Base-by-base conservation (phyloP, 2,329 filamentous ascomycete genomes). In the Cladosporium oxysporum region DNA sequence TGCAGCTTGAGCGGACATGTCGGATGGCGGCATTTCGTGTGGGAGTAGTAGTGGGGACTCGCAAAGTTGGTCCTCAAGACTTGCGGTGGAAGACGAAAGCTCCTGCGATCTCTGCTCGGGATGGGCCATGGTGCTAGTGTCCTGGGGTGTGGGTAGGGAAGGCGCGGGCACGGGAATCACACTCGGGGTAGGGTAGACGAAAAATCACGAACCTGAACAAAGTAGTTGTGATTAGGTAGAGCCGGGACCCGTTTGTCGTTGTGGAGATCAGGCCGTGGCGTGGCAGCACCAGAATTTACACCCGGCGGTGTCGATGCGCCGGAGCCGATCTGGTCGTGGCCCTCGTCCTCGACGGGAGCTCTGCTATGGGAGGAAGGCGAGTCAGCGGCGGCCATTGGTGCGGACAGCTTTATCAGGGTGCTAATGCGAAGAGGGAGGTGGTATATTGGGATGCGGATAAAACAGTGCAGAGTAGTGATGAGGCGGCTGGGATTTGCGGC, bases 201-300 rank as follows among this genome's bases (percentile, higher is more conserved):
- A 84, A 87, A 88, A 85, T 87, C 87, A 97, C 95, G 90, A 96
- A 99, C 95, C 94, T 99, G 95, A 84, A 90, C 91, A 87, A 98
- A 97, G 85, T 95, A 97, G 44, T 62, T 62, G 85, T 90, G 96
- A 80, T 89, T 87, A 86, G 95, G 90, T 11, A 98, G 96, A 78
- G 93, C 92, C 72, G 95, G 95, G 77, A 96, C 85, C 81, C 95
- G 91, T 83, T 97, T 97, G 83, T 99, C 95, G 76, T 91, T 90
- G 70, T 72, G 71, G 28, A 91, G 90, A 81, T 98, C 94, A 72
- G 95, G 95, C 76, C 93, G 91, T 72, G 95, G 95, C 69, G 95
- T 99, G 71, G 92, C 91, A 79, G 96, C 88, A 64, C 76, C 74
- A 26, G 23, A 26, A 26, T 26, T 26, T 76, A 93, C 93, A 47